Base-by-base conservation (phyloP, 768 basidiomycete species). In the Leccinum subgranulosum region DNA sequence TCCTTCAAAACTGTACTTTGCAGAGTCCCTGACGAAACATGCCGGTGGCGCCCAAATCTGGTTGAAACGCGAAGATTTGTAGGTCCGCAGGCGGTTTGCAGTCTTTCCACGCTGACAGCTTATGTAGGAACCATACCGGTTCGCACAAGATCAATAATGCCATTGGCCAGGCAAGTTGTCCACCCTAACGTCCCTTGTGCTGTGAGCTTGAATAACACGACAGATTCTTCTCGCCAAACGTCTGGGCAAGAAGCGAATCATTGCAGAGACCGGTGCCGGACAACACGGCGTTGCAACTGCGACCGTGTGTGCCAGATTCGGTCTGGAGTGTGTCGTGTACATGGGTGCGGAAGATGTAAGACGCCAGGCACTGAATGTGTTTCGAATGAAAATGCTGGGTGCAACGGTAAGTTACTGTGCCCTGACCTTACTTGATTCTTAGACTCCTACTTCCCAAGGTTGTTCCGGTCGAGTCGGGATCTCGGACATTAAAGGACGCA, bases 121-220 rank as follows among this genome's bases (percentile, higher is more conserved):
- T 45, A 14, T 51, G 33, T 57, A 92, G 90, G 58, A 99, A 99
- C 71, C 96, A 98, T 70, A 98, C 97, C 0, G 97, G 97, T 15
- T 98, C 95, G 10, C 97, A 99, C 75, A 99, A 98, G 74, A 98
- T 99, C 69, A 98, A 98, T 76, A 99, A 99, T 71, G 96, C 96
- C 23, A 88, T 99, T 58, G 97, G 97, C 34, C 95, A 96, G 81
- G 89, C 86, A 65, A 60, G 77, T 66, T 3, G 46, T n/a, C 4
- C 27, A 11, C 17, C 15, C 36, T 41, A 11, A n/a, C 25, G 15
- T 41, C n/a, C 31, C 15, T 41, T 48, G n/a, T 19, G 12, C n/a
- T 33, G 33, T 14, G 10, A 47, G 23, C 39, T 34, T 60, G 15
- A 54, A 54, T 25, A 34, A 28, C 19, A 25, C 34, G n/a, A 49